Conservation (phyloP, 2,329 filamentous ascomycete genomes). For the Chlorencoelia australis region DNA sequence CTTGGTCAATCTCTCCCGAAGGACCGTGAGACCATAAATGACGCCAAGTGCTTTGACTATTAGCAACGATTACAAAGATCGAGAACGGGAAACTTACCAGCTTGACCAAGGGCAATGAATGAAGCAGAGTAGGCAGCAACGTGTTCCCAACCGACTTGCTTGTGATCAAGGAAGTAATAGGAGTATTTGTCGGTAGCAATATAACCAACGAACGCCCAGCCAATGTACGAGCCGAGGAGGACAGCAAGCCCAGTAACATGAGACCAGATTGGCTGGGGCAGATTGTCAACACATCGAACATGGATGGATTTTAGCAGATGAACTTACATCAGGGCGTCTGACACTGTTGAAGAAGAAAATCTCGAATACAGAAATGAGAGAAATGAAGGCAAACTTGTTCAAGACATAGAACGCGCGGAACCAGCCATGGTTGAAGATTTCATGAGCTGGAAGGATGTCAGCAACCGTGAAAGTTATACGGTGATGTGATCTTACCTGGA, state of each 20-base stretch:
- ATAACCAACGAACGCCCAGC: constrained; percentile 25
- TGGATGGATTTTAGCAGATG: background rate
- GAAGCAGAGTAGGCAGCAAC: constrained; percentile 13
- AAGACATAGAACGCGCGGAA: constrained; percentile 20
- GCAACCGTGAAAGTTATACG: background rate
- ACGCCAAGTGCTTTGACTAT: constrained; percentile 13
- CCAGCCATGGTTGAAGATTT: constrained; percentile 17
- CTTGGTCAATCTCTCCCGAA: constrained; percentile 16
- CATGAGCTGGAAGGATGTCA: constrained; percentile 12
- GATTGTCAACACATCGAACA: constrained; percentile 8
- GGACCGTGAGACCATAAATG: constrained; percentile 14
- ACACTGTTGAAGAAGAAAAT: constrained; percentile 26
- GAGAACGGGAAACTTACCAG: constrained; percentile 17
- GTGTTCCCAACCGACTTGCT: constrained; percentile 20
- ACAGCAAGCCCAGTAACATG: constrained; percentile 18
- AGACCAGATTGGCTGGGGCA: constrained; percentile 16
- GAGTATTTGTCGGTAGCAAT: constrained; percentile 19
- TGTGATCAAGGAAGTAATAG: constrained; percentile 26
- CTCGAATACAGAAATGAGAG: constrained; percentile 25
- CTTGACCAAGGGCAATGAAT: constrained; percentile 14
- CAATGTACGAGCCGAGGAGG: constrained; percentile 20
- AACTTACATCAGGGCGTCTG: constrained; percentile 22
- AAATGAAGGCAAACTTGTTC: constrained; percentile 21
- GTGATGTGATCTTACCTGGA: constrained; percentile 11
- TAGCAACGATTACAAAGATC: constrained; percentile 1